Evolutionary conservation across 257 asterid genomes (phyloP), one percentile per base, ranked within the genome.

Genomic region (Nicotiana benthamiana): DNA sequence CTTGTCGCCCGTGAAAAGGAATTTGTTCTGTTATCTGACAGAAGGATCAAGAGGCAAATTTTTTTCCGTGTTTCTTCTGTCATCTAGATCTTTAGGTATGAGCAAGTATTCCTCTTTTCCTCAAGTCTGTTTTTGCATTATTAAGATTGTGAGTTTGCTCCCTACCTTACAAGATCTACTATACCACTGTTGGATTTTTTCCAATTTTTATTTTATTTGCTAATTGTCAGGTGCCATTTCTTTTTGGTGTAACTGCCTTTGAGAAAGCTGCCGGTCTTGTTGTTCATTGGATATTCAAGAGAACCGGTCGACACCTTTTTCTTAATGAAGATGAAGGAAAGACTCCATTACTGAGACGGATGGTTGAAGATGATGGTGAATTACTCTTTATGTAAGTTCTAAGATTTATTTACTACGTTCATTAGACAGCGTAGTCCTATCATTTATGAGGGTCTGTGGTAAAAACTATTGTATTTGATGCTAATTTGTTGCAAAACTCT

Each of bases 241-340:
- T 96, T 87, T 96, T 96, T 83, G 99, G 99, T 75, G 88, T 96
- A 60, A 66, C 97, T 75, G 95, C 97, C 52, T 53, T 96, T 79
- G 99, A 96, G 90, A 96, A 75, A 80, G 83, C 83, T 57, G 99
- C 98, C 63, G 86, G 92, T 79, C 87, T 77, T 80, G 88, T 92
- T 56, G 88, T 96, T 86, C 98, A 96, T 83, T 92, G 80, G 97
- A 96, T 96, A 89, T 94, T 96, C 86, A 87, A 93, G 84, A 93
- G 97, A 89, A 96, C 99, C 0, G 99, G 99, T 54, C 88, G 92
- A 63, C 99, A 96, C 88, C 99, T 96, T 81, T 96, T 96, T 85
- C 92, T 96, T 74, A 92, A 84, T 9, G 99, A 96, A 75, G 86
- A 90, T 46, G 94, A 87, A 78, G 97, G 97, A 83, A 93, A 94